phyloP scores from a whole-genome alignment of 148 eudicot species.

The Nyssa sinensis region DNA sequence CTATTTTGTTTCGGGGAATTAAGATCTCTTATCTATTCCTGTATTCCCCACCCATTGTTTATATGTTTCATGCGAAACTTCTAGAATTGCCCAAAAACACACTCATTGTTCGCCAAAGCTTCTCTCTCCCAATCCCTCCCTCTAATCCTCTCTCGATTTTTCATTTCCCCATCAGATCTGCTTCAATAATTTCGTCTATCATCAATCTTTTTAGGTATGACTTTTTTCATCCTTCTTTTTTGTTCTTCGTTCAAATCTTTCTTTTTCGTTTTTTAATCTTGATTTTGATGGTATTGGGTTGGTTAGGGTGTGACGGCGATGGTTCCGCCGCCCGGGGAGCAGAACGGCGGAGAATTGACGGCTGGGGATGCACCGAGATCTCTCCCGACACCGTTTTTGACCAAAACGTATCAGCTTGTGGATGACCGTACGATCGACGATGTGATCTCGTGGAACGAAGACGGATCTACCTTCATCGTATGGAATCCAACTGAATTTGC shows the following conservation, averaged over 20 bases:
- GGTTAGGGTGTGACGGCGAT: constrained; percentile 16
- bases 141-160: not conserved
- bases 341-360: constrained; percentile 36
- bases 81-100: constrained; percentile 15
- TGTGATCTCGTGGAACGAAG: constrained; percentile 88
- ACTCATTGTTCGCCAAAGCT: not conserved
- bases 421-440: constrained; percentile 74
- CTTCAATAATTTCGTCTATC: not conserved
- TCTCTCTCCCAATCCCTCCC: constrained; percentile 1
- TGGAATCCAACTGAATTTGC: constrained; percentile 95
- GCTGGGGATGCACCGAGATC: constrained; percentile 45
- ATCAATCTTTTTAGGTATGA: not conserved
- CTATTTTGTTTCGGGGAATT: too few species aligned
- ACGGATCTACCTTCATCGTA: constrained; percentile 83
- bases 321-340: constrained; percentile 43
- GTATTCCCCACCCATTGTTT: not conserved
- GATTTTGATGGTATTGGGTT: not conserved
- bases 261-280: not conserved
- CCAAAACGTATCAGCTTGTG: constrained; percentile 79
- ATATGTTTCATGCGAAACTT: constrained; percentile 9
- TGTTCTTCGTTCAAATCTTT: not conserved
- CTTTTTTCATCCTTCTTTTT: not conserved
- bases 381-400: constrained; percentile 82
- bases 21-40: too few species aligned
- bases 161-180: not conserved